These are phyloP conservation scores for Saccharomycopsis olivae DNA, from an alignment of 805 yeast species.

Conservation along the genomic window DNA sequence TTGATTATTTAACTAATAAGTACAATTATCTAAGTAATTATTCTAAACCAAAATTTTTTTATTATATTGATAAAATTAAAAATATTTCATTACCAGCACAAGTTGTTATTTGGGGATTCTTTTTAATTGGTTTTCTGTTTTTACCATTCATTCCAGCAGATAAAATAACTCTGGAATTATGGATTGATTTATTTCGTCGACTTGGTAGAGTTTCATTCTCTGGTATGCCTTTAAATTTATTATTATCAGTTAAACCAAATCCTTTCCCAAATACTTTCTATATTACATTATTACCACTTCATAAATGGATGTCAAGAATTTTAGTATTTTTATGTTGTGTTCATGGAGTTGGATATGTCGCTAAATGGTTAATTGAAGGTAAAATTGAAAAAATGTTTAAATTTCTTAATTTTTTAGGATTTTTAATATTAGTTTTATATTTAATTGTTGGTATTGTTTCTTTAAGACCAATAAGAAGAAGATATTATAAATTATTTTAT, in stretches of 20 bases:
- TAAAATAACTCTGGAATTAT: too few species aligned
- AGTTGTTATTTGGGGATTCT: too few species aligned
- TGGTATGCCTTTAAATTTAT: constrained; percentile 46
- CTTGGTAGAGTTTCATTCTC: constrained; percentile 52
- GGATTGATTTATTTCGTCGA: too few species aligned
- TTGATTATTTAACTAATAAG: too few species aligned
- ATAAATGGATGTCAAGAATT: constrained; percentile 62
- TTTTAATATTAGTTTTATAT: constrained; percentile 30
- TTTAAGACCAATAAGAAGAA: constrained; percentile 37
- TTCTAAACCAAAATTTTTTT: too few species aligned
- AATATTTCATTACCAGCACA: too few species aligned
- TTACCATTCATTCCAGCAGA: too few species aligned
- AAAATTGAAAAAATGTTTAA: constrained; percentile 25
- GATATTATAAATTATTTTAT: constrained; percentile 44
- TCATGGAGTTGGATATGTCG: constrained; percentile 45
- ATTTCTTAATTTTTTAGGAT: constrained; percentile 41
- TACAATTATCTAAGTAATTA: too few species aligned
- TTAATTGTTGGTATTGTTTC: constrained; percentile 34
- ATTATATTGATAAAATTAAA: too few species aligned
- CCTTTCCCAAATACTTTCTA: constrained; percentile 39
- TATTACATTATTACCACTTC: constrained; percentile 43
- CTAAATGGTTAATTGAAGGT: constrained; percentile 36
- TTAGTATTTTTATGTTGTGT: constrained; percentile 33
- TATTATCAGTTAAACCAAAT: constrained; percentile 47
- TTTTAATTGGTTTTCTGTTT: too few species aligned